Conservation (phyloP, 1,284 basidiomycete genomes). For the Singerocomus inundabilis region DNA sequence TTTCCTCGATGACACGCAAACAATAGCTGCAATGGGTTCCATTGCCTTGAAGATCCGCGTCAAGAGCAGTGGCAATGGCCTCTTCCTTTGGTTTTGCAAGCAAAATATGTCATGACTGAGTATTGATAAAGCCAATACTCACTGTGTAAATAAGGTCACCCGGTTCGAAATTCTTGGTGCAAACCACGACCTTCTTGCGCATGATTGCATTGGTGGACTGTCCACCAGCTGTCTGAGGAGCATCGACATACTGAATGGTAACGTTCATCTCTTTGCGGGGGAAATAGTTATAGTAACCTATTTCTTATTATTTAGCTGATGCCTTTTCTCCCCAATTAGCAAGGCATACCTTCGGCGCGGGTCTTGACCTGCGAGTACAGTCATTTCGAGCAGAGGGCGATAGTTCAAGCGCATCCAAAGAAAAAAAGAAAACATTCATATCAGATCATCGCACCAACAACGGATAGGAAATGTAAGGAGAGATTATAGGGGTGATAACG, state of each 20-base stretch:
- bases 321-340: constrained; percentile 21
- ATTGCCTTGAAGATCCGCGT: constrained; percentile 62
- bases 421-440: constrained; percentile 44
- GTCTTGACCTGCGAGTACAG: constrained; percentile 51
- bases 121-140: constrained; percentile 4
- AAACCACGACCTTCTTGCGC: constrained; percentile 57
- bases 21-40: constrained; percentile 73
- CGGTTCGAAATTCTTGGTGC: constrained; percentile 62
- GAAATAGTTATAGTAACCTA: constrained; percentile 75
- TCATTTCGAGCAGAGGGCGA: constrained; percentile 11
- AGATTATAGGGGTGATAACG: constrained; percentile 20
- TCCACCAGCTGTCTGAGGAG: constrained; percentile 26
- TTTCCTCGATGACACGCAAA: constrained; percentile 52
- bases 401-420: constrained; percentile 25
- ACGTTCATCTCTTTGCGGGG: constrained; percentile 71
- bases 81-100: constrained; percentile 50
- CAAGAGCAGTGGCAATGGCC: constrained; percentile 66
- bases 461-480: constrained; percentile 19
- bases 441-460: constrained; percentile 53
- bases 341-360: constrained; percentile 72
- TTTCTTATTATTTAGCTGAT: constrained; percentile 26
- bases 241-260: constrained; percentile 47
- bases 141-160: constrained; percentile 79
- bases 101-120: not conserved
- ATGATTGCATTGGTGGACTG: constrained; percentile 31